These are phyloP conservation scores for Teunomyces cretensis DNA, from an alignment of 805 yeast genomes.

Conservation along the genomic window DNA sequence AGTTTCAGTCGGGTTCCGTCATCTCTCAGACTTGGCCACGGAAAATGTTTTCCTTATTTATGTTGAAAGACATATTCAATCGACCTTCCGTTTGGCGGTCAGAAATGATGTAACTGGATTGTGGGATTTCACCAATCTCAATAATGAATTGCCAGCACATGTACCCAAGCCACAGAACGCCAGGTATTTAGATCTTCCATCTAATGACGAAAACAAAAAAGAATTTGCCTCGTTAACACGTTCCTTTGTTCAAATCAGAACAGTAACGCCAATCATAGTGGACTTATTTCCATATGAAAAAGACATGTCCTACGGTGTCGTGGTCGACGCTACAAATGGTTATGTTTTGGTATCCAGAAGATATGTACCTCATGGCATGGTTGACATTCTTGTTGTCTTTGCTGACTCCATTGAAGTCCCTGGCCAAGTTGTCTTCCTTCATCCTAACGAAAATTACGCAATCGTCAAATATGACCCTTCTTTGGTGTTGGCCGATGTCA, in stretches of 20 bases:
- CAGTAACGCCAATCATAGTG: slow-evolving; percentile 64
- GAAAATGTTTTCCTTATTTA: slow-evolving; percentile 64
- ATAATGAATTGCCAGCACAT: slow-evolving; percentile 56
- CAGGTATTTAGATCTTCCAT: slow-evolving; percentile 66
- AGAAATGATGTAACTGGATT: slow-evolving; percentile 57
- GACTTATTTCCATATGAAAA: slow-evolving; percentile 72
- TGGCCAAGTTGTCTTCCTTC: slow-evolving; percentile 77
- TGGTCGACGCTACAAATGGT: slow-evolving; percentile 79
- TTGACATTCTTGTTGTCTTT: slow-evolving; percentile 73
- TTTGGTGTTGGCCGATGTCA: slow-evolving; percentile 67
- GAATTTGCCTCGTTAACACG: slow-evolving; percentile 57
- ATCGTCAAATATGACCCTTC: slow-evolving; percentile 79
- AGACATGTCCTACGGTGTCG: slow-evolving; percentile 70
- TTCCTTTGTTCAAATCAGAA: slow-evolving; percentile 70
- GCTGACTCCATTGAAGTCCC: slow-evolving; percentile 85
- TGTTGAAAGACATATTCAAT: slow-evolving; percentile 84
- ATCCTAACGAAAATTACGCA: slow-evolving; percentile 85
- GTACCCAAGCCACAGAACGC: slow-evolving; percentile 60
- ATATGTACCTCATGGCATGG: slow-evolving; percentile 77
- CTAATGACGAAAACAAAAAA: slow-evolving; percentile 41
- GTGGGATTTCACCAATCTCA: slow-evolving; percentile 54
- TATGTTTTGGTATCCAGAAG: slow-evolving; percentile 76
- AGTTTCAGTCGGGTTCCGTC: slow-evolving; percentile 70
- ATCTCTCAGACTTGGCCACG: slow-evolving; percentile 77
- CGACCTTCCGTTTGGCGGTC: slow-evolving; percentile 65